A percentile compares a stretch with the other conserved stretches of the same genome.
Conservation (phyloP, 495 filamentous ascomycete species). For the Trypethelium eluteriae region DNA sequence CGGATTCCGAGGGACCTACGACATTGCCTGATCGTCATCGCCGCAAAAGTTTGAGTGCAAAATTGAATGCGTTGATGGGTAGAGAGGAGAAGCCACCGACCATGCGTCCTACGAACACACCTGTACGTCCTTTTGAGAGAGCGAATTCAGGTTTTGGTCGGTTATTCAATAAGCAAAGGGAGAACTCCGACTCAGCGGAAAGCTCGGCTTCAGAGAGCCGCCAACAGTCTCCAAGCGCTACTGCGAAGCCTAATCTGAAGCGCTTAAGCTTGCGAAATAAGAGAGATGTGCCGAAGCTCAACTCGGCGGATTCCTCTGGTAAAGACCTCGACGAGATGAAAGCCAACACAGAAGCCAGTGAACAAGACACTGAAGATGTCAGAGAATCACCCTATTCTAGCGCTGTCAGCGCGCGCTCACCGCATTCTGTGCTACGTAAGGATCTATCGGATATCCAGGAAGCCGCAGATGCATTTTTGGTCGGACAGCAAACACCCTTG, state of each 20-base stretch:
- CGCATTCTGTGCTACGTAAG: neutral
- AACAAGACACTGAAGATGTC: neutral
- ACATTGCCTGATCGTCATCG: neutral
- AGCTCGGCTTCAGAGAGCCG: constrained; percentile 1
- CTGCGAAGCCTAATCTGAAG: neutral
- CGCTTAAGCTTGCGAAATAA: neutral
- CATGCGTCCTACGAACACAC: constrained; percentile 1
- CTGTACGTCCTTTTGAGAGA: constrained; percentile 1
- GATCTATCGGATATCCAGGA: constrained; percentile 3
- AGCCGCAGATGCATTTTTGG: neutral
- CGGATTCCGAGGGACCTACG: neutral
- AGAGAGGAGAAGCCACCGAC: constrained; percentile 7
- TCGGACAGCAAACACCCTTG: neutral
- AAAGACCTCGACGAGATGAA: neutral
- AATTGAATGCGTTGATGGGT: neutral
- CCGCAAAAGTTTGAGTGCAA: neutral
- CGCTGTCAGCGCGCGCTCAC: neutral
- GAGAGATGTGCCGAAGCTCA: neutral
- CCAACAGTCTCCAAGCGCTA: neutral
- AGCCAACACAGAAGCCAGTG: neutral
- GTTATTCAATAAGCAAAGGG: constrained; percentile 2
- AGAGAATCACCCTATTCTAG: neutral
- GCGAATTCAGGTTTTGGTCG: constrained; percentile 5
- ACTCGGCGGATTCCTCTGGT: neutral
- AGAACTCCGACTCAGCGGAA: neutral